phyloP scores from a whole-genome alignment of 2,329 filamentous ascomycete species.

The Teratosphaeria viscida region DNA sequence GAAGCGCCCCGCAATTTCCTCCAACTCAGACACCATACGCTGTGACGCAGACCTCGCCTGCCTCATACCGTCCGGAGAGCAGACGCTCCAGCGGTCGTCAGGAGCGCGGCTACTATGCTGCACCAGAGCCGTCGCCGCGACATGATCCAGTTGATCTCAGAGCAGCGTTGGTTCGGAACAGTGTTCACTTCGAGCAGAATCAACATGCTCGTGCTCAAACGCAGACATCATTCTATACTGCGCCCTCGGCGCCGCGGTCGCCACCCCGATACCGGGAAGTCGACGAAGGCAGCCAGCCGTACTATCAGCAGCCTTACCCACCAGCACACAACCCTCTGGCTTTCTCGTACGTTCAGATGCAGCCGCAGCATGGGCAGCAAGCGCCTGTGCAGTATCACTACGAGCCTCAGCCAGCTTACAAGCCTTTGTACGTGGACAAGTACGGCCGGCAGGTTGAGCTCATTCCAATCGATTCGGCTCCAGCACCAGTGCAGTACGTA shows the following conservation, averaged over 20 bases:
- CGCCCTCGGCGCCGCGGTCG: slow-evolving; percentile 8
- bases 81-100: slow-evolving; percentile 10
- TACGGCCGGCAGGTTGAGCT: slow-evolving; percentile 21
- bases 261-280: slow-evolving; percentile 14
- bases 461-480: slow-evolving; percentile 17
- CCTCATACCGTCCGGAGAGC: slow-evolving; percentile 2
- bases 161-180: slow-evolving; percentile 9
- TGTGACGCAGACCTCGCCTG: background rate
- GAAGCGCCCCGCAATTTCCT: slow-evolving; percentile 7
- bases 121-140: slow-evolving; percentile 3
- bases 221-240: slow-evolving; percentile 5
- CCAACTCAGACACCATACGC: slow-evolving; percentile 2
- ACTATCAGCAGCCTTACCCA: slow-evolving; percentile 7
- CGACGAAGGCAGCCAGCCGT: slow-evolving; percentile 7
- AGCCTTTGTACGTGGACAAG: slow-evolving; percentile 24
- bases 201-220: slow-evolving; percentile 4
- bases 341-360: slow-evolving; percentile 16
- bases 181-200: slow-evolving; percentile 13
- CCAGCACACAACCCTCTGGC: slow-evolving; percentile 6
- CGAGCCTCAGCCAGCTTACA: slow-evolving; percentile 11
- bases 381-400: slow-evolving; percentile 8
- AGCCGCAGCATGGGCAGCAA: slow-evolving; percentile 3
- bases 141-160: slow-evolving; percentile 4
- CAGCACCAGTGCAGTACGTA: slow-evolving; percentile 18
- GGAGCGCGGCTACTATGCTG: slow-evolving; percentile 1